A percentile compares a stretch with the other conserved stretches of the same genome.
Evolutionary conservation across 1,284 basidiomycete species (phyloP).

Genomic region (Pseudozyma flocculosa): DNA sequence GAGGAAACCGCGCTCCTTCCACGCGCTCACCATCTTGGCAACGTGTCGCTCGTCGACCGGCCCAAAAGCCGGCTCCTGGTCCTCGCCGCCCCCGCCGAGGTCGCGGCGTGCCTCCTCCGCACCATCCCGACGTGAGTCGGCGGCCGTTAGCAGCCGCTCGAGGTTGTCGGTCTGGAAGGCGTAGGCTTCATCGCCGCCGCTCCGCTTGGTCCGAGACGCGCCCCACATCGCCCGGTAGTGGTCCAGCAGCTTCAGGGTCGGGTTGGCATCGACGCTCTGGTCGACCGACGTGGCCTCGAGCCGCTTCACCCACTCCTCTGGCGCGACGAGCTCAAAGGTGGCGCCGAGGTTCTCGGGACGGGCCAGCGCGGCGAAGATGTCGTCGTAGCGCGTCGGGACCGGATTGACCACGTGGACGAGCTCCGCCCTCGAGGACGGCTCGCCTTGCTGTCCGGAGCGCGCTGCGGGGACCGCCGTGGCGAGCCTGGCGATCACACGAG

Average conservation of each 20-base stretch:
- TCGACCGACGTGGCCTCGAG: constrained; percentile 61
- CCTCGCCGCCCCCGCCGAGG: not conserved
- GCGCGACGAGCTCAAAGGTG: constrained; percentile 73
- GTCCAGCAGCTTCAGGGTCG: constrained; percentile 63
- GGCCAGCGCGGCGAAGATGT: constrained; percentile 67
- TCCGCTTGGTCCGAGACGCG: too few relatives aligned
- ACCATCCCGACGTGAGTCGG: too few relatives aligned
- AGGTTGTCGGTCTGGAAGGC: not conserved
- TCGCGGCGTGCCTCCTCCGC: not conserved
- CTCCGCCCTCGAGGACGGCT: constrained; percentile 2
- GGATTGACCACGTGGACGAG: constrained; percentile 27
- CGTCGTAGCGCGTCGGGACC: constrained; percentile 58
- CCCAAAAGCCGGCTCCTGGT: not conserved
- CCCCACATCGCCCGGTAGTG: constrained; percentile 60
- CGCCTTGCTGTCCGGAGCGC: too few relatives aligned
- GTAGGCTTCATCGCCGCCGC: constrained; percentile 5
- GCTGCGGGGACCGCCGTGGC: too few relatives aligned
- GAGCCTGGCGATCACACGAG: constrained; percentile 63
- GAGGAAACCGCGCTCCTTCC: constrained; percentile 1
- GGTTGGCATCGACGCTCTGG: constrained; percentile 61
- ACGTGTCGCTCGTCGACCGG: not conserved
- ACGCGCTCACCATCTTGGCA: not conserved
- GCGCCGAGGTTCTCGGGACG: constrained; percentile 65
- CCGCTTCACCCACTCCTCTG: constrained; percentile 64
- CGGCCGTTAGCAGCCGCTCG: not conserved